Base-by-base conservation (phyloP, 2,329 filamentous ascomycete species). In the Trichoderma atroviride region DNA sequence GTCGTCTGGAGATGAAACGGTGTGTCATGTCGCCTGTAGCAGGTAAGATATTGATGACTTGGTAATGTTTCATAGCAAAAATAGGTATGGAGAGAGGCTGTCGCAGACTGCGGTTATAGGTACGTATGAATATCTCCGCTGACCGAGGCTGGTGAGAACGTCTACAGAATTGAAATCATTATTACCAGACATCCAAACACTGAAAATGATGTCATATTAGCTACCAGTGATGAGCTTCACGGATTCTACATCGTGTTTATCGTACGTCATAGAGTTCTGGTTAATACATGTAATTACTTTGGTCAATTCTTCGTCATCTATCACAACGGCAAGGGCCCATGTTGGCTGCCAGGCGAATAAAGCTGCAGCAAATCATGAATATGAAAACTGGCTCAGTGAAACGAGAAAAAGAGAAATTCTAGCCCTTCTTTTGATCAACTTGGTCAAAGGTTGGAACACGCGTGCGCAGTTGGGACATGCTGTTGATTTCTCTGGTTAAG, bases 401-500 rank as follows among this genome's bases (percentile, higher is more conserved):
- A 50, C 22, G 35, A 16, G 29, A 43, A 64, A 31, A 37, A 43
- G 29, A 52, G 10, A 43, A 24, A 14, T 13, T 9, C 60, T 47
- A 63, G 31, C 47, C 47, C 22, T 53, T 53, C 27, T 35, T 53
- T 56, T 29, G 1, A 16, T 35, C 16, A 27, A 52, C 22, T 35
- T 16, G n/a, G 43, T 11, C 55, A 52, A 33, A 16, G 57, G 47
- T 31, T 35, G 31, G 37, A 40, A 50, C 37, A 55, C 53, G 16
- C 27, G 50, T 66, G 61, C 56, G 62, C 47, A 47, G 52, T 69
- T 62, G 59, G 63, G 37, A 58, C 67, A 63, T 69, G 67, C 67
- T 69, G 70, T 74, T 73, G 71, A 72, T 73, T 74, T 74, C 73
- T 70, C 52, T 73, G 73, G 74, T 71, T 73, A 73, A 70, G 71